Evolutionary conservation across 768 basidiomycete genomes (phyloP).

Genomic region (Suillus hirtellus): DNA sequence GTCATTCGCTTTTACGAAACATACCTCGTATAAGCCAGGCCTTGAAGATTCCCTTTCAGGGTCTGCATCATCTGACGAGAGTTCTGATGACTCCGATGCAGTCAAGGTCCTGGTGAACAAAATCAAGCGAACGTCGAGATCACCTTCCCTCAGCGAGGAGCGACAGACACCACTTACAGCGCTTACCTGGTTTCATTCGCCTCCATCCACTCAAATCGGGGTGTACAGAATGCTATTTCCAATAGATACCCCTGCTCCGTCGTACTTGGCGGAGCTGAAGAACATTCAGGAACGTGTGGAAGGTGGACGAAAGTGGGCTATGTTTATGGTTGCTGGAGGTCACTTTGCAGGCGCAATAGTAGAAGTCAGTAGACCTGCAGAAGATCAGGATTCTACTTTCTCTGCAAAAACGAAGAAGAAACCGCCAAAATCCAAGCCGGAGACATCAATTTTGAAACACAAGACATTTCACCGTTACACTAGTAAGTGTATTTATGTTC

Average conservation of each 20-base stretch:
- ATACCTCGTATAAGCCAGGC: slow-evolving; percentile 36
- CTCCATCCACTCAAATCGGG: slow-evolving; percentile 86
- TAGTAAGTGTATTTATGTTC: slow-evolving; percentile 55
- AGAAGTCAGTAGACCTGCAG: slow-evolving; percentile 57
- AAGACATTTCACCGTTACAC: slow-evolving; percentile 99
- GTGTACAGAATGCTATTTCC: slow-evolving; percentile 81
- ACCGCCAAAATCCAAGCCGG: slow-evolving; percentile 65
- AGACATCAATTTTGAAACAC: slow-evolving; percentile 79
- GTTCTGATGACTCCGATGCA: slow-evolving; percentile 61
- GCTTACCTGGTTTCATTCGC: slow-evolving; percentile 88
- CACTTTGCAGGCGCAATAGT: slow-evolving; percentile 96
- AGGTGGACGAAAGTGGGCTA: slow-evolving; percentile 78
- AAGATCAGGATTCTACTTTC: slow-evolving; percentile 41
- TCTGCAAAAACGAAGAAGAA: slow-evolving; percentile 51
- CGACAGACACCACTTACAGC: slow-evolving; percentile 59
- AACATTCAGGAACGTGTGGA: slow-evolving; percentile 58
- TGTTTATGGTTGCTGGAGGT: slow-evolving; percentile 97
- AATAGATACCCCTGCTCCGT: slow-evolving; percentile 34
- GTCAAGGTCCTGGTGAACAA: slow-evolving; percentile 69
- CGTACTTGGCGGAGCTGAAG: slow-evolving; percentile 61
- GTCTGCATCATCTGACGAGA: slow-evolving; percentile 72
- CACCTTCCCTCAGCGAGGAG: slow-evolving; percentile 45
- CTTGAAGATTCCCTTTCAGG: slow-evolving; percentile 91
- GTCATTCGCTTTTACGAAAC: background rate
- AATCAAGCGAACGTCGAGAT: slow-evolving; percentile 47